Evolutionary conservation across 2,329 filamentous ascomycete species (phyloP).

Genomic region (Sarocladiaceae sp.): DNA sequence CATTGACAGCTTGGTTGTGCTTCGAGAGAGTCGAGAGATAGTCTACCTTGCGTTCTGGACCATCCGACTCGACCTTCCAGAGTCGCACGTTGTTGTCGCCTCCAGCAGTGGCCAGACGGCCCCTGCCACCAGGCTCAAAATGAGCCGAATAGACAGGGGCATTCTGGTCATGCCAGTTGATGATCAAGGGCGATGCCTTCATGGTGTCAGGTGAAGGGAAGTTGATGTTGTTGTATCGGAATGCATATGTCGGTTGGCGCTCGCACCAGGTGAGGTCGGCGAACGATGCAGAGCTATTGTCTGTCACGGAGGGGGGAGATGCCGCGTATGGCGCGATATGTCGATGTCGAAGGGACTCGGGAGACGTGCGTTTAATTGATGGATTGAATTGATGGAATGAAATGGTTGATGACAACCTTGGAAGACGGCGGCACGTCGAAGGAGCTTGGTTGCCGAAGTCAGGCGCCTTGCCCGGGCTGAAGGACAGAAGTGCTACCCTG

Average conservation of each 20-base stretch:
- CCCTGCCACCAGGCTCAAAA: slow-evolving; percentile 90
- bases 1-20: slow-evolving; percentile 96
- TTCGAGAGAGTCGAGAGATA: slow-evolving; percentile 90
- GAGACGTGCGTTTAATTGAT: neutral
- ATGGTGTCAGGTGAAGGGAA: slow-evolving; percentile 48
- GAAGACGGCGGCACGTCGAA: neutral
- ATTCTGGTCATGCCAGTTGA: slow-evolving; percentile 98
- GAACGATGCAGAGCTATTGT: neutral
- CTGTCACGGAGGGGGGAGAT: too few relatives aligned
- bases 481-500: neutral
- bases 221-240: slow-evolving; percentile 20
- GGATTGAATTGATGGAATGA: neutral
- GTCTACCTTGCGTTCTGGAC: slow-evolving; percentile 82
- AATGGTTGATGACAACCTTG: neutral
- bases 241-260: slow-evolving; percentile 25
- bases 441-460: slow-evolving; percentile 1
- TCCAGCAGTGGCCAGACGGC: slow-evolving; percentile 86
- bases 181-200: slow-evolving; percentile 94
- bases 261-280: neutral
- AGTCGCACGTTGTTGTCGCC: slow-evolving; percentile 96
- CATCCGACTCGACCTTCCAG: slow-evolving; percentile 84
- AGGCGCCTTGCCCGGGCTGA: neutral
- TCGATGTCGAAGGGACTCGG: neutral
- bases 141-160: slow-evolving; percentile 95
- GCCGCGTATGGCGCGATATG: slow-evolving; percentile 5